A percentile compares a stretch with the other conserved stretches of the same genome.
phyloP scores from a whole-genome alignment of 108 stramenopile genomes.

The Parmales sp. region DNA sequence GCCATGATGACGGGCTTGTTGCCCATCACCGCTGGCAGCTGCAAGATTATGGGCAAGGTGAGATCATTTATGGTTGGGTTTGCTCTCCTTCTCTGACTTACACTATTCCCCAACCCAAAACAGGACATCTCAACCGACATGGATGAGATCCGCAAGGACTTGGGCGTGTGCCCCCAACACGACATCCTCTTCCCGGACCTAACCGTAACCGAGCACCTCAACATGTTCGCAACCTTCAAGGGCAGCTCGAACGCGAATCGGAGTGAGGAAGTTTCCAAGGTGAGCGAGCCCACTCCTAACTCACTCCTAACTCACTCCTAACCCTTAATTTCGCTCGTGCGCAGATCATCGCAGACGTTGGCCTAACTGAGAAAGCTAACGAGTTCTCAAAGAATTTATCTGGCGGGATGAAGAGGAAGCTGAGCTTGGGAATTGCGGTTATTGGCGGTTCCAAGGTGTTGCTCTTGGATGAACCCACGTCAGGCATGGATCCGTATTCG shows the following conservation, averaged over 20 bases:
- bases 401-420: constrained; percentile 43
- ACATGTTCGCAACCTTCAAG: constrained; percentile 69
- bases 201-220: constrained; percentile 77
- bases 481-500: constrained; percentile 62
- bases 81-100: too few species aligned
- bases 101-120: too few species aligned
- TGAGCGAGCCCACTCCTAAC: too few species aligned
- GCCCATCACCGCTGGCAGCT: constrained; percentile 70
- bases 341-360: constrained; percentile 55
- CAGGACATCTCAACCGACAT: constrained; percentile 58
- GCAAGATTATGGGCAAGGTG: constrained; percentile 63
- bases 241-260: constrained; percentile 44
- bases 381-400: constrained; percentile 61
- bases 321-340: background rate
- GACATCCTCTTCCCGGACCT: constrained; percentile 76
- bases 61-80: too few species aligned
- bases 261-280: constrained; percentile 43
- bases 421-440: constrained; percentile 77
- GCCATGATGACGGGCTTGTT: constrained; percentile 86
- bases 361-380: constrained; percentile 55
- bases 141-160: constrained; percentile 44
- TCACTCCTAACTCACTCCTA: too few species aligned
- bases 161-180: constrained; percentile 90
- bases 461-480: constrained; percentile 53
- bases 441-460: constrained; percentile 64